Evolutionary conservation across 257 asterid species (phyloP), one percentile per base, ranked within the genome.

Genomic region (Schizonepeta tenuifolia): DNA sequence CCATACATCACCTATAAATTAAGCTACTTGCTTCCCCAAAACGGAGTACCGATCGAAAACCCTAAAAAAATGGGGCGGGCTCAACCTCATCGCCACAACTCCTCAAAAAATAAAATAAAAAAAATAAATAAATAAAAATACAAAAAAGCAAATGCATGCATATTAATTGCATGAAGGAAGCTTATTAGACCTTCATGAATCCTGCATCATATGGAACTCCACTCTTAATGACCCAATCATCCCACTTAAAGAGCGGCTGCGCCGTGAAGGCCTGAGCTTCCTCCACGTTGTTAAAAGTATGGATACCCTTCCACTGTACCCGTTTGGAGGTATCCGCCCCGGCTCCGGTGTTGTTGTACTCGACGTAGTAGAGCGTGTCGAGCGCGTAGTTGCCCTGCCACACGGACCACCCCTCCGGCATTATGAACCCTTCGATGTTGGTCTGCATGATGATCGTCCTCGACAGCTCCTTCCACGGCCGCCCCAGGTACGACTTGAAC

Each of bases 391-490:
- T 79, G 0, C 97, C 98, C 47, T 58, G 65, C 98, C 98, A 92
- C 3, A 91, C 88, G 0, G 89, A 35, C 95, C 93, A 92, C 8
- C 96, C 97, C 33, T 63, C 79, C 0, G 97, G 97, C 0, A 55
- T 73, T n/a, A 92, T 85, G 76, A 81, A 76, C 0, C 73, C 80
- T 0, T 72, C 87, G 36, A 92, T 88, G 67, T 3, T 22, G 4
- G 93, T 67, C 22, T 88, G 83, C 96, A 89, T 86, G 59, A 92
- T 67, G 6, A 92, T 41, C 0, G 97, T 89, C 77, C 92, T 83
- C 1, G 97, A 89, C 41, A 11, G 87, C 55, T 83, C 85, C 82
- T 92, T 92, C 97, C 95, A 88, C 3, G 97, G 97, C 2, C 97
- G 86, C 11, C 97, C 97, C 0, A 92, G 89, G 77, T 62, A 90